Evolutionary conservation across 305 asterid genomes (phyloP).

Genomic region (Fraxinus dipetala): DNA sequence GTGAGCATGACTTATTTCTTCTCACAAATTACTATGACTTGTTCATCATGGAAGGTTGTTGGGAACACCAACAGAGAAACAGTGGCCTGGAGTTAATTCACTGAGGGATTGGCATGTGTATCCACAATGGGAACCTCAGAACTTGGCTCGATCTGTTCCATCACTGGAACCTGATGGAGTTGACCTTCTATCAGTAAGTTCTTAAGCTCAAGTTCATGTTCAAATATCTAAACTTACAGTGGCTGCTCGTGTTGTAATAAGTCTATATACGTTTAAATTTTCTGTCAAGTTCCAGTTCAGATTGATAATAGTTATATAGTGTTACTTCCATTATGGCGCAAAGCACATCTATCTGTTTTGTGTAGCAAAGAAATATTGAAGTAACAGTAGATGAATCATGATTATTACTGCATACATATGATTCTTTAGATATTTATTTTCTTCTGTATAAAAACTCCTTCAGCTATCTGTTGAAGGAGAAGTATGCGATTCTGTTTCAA

Average conservation of each 20-base stretch:
- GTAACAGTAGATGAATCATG: no score
- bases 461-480: no score
- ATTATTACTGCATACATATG: no score
- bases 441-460: no score
- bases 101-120: slow-evolving; percentile 90
- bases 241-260: background rate
- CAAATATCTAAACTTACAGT: background rate
- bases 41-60: slow-evolving; percentile 47
- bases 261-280: background rate
- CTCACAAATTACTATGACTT: background rate
- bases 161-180: slow-evolving; percentile 72
- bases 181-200: slow-evolving; percentile 67
- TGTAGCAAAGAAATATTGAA: no score
- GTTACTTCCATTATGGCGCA: background rate
- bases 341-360: no score
- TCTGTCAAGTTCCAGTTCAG: background rate
- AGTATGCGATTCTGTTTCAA: no score
- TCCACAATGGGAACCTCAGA: slow-evolving; percentile 89
- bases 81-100: slow-evolving; percentile 83
- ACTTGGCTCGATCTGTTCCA: slow-evolving; percentile 77
- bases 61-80: slow-evolving; percentile 83
- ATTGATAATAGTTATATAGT: background rate
- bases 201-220: background rate
- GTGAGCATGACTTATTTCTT: background rate
- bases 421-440: no score